Evolutionary conservation across 768 basidiomycete species (phyloP).

Genomic region (Gautieria morchelliformis): DNA sequence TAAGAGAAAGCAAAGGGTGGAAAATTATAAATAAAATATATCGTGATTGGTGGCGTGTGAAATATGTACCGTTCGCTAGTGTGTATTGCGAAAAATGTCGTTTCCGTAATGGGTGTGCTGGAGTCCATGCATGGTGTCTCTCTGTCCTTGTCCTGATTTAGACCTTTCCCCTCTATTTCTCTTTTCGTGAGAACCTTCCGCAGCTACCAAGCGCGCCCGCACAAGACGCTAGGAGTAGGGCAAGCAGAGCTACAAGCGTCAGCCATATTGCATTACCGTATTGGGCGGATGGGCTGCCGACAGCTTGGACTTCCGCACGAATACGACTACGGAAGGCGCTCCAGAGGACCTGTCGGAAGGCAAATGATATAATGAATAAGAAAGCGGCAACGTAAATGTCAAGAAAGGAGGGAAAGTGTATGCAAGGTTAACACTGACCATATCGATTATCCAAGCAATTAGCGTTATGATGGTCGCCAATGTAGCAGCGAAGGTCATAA

Average conservation of each 20-base stretch:
- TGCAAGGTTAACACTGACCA: conserved; percentile 25
- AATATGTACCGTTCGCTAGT: too few relatives aligned
- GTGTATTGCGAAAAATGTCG: too few relatives aligned
- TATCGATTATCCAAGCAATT: conserved; percentile 66
- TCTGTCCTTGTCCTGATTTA: too few relatives aligned
- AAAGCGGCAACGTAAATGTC: background rate
- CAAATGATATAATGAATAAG: background rate
- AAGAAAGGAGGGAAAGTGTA: background rate
- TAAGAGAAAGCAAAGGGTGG: too few relatives aligned
- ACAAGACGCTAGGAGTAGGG: conserved; percentile 60
- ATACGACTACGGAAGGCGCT: conserved; percentile 56
- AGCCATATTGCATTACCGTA: conserved; percentile 82
- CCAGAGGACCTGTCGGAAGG: conserved; percentile 39
- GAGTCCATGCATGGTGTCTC: too few relatives aligned
- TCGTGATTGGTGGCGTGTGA: too few relatives aligned
- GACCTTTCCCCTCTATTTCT: too few relatives aligned
- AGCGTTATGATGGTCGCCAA: conserved; percentile 61
- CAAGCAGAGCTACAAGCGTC: conserved; percentile 61
- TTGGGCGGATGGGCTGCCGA: conserved; percentile 27
- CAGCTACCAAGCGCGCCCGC: conserved; percentile 56
- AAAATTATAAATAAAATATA: too few relatives aligned
- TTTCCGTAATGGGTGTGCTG: too few relatives aligned
- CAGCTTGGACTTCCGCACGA: conserved; percentile 29
- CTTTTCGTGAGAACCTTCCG: conserved; percentile 23
- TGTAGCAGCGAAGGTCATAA: conserved; percentile 63